phyloP scores from a whole-genome alignment of 2,329 filamentous ascomycete genomes.

The Blastomyces gilchristii region DNA sequence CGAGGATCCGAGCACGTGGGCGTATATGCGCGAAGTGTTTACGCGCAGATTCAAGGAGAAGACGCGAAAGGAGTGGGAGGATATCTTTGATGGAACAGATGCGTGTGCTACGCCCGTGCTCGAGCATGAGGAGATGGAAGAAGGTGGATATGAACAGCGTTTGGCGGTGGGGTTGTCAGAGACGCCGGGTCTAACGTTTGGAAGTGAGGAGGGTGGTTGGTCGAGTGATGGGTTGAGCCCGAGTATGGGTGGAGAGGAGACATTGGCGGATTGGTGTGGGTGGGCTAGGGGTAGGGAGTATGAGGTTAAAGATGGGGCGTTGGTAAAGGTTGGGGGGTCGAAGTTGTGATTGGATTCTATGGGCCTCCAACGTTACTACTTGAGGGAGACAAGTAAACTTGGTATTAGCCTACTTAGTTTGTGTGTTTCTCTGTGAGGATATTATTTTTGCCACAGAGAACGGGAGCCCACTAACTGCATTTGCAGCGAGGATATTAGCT shows the following conservation, averaged over 20 bases:
- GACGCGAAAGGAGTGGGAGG: constrained; percentile 71
- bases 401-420: not conserved
- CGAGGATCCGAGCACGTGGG: constrained; percentile 56
- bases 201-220: constrained; percentile 59
- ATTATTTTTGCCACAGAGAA: too few species aligned
- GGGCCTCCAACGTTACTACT: not conserved
- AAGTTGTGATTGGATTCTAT: constrained; percentile 10
- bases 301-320: constrained; percentile 51
- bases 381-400: not conserved
- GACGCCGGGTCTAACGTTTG: constrained; percentile 55
- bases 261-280: constrained; percentile 61
- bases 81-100: constrained; percentile 77
- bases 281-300: constrained; percentile 66
- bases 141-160: constrained; percentile 41
- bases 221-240: constrained; percentile 47
- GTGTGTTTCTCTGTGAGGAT: not conserved
- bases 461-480: too few species aligned
- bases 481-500: not conserved
- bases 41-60: constrained; percentile 55
- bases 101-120: constrained; percentile 88
- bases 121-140: constrained; percentile 60
- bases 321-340: constrained; percentile 42
- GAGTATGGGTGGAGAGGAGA: constrained; percentile 62
- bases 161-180: constrained; percentile 45
- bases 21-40: constrained; percentile 52